Evolutionary conservation across 2,329 filamentous ascomycete genomes (phyloP).

Genomic region (Aspergillus pseudoglaucus): DNA sequence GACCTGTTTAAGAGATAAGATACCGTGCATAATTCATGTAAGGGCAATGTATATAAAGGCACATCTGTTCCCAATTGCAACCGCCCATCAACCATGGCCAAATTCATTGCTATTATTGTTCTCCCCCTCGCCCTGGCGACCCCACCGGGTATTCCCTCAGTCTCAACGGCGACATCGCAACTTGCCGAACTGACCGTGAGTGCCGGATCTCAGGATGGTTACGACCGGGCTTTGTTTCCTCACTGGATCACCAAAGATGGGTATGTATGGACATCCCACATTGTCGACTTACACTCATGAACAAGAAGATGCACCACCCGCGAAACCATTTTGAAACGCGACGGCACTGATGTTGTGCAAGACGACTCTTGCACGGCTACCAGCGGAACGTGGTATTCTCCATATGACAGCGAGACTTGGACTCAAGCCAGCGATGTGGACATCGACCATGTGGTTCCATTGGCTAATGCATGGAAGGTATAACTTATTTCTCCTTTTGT

Average conservation of each 20-base stretch:
- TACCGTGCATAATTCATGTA: no score
- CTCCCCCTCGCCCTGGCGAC: constrained; percentile 10
- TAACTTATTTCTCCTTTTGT: no score
- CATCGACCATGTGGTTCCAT: constrained; percentile 68
- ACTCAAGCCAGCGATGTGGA: constrained; percentile 63
- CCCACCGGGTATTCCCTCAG: constrained; percentile 54
- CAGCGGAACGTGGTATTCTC: constrained; percentile 60
- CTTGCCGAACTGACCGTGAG: constrained; percentile 56
- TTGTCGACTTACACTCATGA: constrained; percentile 42
- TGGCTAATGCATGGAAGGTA: constrained; percentile 74
- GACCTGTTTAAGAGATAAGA: no score
- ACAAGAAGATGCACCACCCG: no score
- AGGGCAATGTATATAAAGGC: no score
- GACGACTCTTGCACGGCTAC: constrained; percentile 56
- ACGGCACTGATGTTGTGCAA: constrained; percentile 48
- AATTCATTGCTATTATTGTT: background rate
- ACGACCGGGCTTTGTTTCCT: constrained; percentile 63
- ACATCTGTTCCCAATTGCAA: no score
- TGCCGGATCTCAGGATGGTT: constrained; percentile 49
- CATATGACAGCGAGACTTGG: constrained; percentile 54
- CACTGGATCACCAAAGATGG: constrained; percentile 55
- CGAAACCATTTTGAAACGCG: no score
- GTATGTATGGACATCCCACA: constrained; percentile 51
- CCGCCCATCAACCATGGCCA: background rate
- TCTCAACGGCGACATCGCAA: constrained; percentile 50